phyloP scores from a whole-genome alignment of 768 basidiomycete species.

The Pluteus cervinus region DNA sequence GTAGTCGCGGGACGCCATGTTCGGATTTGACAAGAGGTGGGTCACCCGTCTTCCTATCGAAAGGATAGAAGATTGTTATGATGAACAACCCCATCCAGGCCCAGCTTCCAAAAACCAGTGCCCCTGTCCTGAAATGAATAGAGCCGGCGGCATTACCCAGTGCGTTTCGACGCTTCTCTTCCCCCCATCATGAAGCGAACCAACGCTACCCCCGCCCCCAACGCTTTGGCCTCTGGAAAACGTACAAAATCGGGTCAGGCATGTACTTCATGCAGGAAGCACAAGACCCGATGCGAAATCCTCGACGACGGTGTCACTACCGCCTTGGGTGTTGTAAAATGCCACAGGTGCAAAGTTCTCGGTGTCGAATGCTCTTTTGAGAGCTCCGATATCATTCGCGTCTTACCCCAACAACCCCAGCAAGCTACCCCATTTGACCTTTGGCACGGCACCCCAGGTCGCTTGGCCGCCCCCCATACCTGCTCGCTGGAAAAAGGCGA shows the following conservation, averaged over 20 bases:
- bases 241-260: conserved; percentile 39
- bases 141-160: too few species aligned
- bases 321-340: conserved; percentile 26
- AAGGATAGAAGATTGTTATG: too few species aligned
- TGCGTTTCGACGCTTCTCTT: conserved; percentile 6
- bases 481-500: not conserved
- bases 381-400: conserved; percentile 20
- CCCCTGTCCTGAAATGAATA: too few species aligned
- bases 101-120: too few species aligned
- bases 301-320: conserved; percentile 29
- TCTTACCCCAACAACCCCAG: conserved; percentile 8
- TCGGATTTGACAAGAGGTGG: too few species aligned
- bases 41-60: too few species aligned
- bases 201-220: not conserved
- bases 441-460: conserved; percentile 2
- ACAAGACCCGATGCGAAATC: conserved; percentile 45
- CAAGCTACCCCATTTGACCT: conserved; percentile 1
- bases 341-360: conserved; percentile 47
- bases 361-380: conserved; percentile 41
- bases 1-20: too few species aligned
- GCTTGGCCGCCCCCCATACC: not conserved
- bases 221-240: conserved; percentile 19
- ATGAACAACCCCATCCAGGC: too few species aligned
- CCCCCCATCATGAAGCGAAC: conserved; percentile 10
- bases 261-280: conserved; percentile 38